These are phyloP conservation scores for Syzygium oleosum DNA, from an alignment of 345 rosid species.

Conservation along the genomic window DNA sequence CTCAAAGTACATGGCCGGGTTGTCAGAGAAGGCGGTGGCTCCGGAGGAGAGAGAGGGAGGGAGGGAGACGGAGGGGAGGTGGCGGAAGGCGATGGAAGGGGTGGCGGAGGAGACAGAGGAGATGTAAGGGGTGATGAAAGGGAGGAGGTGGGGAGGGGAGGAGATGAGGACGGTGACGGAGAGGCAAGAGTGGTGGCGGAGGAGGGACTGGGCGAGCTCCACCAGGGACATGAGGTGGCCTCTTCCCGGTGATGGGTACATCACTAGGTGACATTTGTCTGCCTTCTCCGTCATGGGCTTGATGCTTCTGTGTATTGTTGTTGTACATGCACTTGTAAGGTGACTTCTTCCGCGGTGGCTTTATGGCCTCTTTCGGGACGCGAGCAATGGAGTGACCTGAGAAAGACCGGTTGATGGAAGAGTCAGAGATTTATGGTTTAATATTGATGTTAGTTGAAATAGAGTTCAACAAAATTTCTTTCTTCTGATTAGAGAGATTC, in stretches of 20 bases:
- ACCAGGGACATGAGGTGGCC: slow-evolving; percentile 16
- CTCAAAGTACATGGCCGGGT: background rate
- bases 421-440: background rate
- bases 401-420: too few species aligned
- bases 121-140: background rate
- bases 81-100: slow-evolving; percentile 15
- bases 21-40: slow-evolving; percentile 1
- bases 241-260: slow-evolving; percentile 13
- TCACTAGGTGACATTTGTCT: background rate
- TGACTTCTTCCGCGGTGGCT: too few species aligned
- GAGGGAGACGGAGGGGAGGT: slow-evolving; percentile 9
- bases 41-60: background rate
- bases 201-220: slow-evolving; percentile 11
- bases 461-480: too few species aligned
- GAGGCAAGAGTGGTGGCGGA: slow-evolving; percentile 4
- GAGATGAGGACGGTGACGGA: slow-evolving; percentile 8
- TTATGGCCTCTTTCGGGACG: too few species aligned
- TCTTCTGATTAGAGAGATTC: background rate
- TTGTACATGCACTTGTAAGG: too few species aligned
- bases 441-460: background rate
- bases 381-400: too few species aligned
- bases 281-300: background rate
- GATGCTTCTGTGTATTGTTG: background rate
- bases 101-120: slow-evolving; percentile 5
- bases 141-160: background rate